A percentile compares a stretch with the other conserved stretches of the same genome.
phyloP scores from a whole-genome alignment of 2,329 filamentous ascomycete genomes.

The Harringtonia aguacate region DNA sequence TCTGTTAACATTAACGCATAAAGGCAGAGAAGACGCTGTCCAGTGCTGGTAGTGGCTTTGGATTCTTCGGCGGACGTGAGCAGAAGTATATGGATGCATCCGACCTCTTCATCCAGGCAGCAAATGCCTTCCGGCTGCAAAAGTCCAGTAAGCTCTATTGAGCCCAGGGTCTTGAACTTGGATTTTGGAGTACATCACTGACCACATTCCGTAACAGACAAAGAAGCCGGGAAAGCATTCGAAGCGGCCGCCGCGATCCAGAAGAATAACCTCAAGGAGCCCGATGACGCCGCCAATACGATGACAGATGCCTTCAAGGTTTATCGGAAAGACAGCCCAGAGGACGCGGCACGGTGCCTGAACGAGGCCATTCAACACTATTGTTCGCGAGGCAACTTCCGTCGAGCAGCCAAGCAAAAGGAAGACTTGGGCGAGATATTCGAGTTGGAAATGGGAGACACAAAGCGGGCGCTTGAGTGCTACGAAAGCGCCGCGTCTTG shows the following conservation, averaged over 20 bases:
- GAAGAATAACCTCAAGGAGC: slow-evolving; percentile 71
- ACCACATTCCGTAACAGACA: slow-evolving; percentile 37
- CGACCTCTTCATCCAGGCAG: slow-evolving; percentile 79
- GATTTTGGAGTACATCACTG: background rate
- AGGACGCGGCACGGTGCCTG: slow-evolving; percentile 72
- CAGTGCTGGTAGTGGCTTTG: slow-evolving; percentile 70
- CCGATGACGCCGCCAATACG: slow-evolving; percentile 83
- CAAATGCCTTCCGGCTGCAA: slow-evolving; percentile 84
- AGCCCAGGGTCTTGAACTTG: background rate
- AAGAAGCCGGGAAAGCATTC: slow-evolving; percentile 78
- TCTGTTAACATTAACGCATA: slow-evolving; percentile 6
- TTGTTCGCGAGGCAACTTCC: slow-evolving; percentile 80
- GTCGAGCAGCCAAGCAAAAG: slow-evolving; percentile 81
- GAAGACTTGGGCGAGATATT: slow-evolving; percentile 80
- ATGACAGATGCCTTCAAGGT: slow-evolving; percentile 89
- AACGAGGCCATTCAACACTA: slow-evolving; percentile 76
- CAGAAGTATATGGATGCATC: slow-evolving; percentile 88
- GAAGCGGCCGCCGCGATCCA: slow-evolving; percentile 80
- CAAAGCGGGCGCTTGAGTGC: slow-evolving; percentile 65
- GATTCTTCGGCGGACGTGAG: slow-evolving; percentile 74
- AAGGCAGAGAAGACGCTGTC: slow-evolving; percentile 80
- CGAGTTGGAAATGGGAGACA: slow-evolving; percentile 70
- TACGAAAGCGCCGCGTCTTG: slow-evolving; percentile 81
- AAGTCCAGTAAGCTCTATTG: slow-evolving; percentile 53
- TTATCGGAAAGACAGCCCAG: slow-evolving; percentile 75